Conservation (phyloP, 2,329 filamentous ascomycete species). For the Aspergillus quadrilineatus region DNA sequence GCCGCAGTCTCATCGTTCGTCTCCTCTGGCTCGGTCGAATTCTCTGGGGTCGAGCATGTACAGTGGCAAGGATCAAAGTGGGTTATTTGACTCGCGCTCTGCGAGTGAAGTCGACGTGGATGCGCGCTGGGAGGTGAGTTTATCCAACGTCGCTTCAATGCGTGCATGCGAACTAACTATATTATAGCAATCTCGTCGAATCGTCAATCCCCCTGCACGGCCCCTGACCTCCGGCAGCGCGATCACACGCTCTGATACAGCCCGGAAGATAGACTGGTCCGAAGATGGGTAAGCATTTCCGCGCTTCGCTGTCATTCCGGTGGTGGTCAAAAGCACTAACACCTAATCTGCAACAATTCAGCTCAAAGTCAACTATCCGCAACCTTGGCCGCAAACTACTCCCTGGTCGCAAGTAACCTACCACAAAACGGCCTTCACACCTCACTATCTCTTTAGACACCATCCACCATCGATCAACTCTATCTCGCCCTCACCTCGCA, state of each 20-base stretch:
- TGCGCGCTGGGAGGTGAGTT: slow-evolving; percentile 40
- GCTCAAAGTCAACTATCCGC: slow-evolving; percentile 36
- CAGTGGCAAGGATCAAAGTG: slow-evolving; percentile 24
- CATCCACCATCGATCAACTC: not conserved
- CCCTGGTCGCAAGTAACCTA: slow-evolving; percentile 22
- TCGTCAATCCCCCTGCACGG: slow-evolving; percentile 32
- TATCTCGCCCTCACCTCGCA: not conserved
- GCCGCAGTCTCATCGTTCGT: slow-evolving; percentile 37
- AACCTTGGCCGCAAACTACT: slow-evolving; percentile 40
- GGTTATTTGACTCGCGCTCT: slow-evolving; percentile 34
- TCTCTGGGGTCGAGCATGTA: slow-evolving; percentile 36
- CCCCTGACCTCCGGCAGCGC: slow-evolving; percentile 33
- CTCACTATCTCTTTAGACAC: not conserved
- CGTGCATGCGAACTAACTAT: slow-evolving; percentile 17
- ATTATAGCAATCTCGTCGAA: slow-evolving; percentile 33
- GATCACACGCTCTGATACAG: slow-evolving; percentile 24
- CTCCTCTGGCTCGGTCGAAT: slow-evolving; percentile 36
- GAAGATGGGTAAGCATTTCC: slow-evolving; percentile 32
- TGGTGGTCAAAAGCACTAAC: slow-evolving; percentile 8
- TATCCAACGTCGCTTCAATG: not conserved
- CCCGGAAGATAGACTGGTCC: slow-evolving; percentile 26
- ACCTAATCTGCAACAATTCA: slow-evolving; percentile 5
- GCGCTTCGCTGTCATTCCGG: too few relatives aligned
- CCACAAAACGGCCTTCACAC: not conserved
- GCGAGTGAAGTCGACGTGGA: slow-evolving; percentile 39